These are phyloP conservation scores for Fomitopsis palustris DNA, from an alignment of 1,284 basidiomycete species.

Conservation along the genomic window DNA sequence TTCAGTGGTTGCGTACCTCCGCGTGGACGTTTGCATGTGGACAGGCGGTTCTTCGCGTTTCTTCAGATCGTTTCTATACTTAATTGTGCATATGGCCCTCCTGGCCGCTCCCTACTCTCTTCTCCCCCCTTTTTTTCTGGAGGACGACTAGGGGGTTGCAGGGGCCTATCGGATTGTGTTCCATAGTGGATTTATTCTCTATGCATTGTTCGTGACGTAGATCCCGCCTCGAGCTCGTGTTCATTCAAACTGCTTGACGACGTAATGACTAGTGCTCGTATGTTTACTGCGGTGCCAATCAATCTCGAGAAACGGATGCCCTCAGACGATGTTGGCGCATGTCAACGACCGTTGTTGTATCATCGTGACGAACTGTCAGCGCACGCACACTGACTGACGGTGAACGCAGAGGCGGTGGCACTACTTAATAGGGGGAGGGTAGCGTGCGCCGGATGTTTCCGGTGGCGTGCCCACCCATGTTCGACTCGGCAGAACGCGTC, in stretches of 20 bases:
- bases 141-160: constrained; percentile 5
- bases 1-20: not conserved
- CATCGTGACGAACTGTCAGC: too few species aligned
- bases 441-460: not conserved
- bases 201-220: not conserved
- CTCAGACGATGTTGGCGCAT: not conserved
- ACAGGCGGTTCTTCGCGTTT: not conserved
- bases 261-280: not conserved
- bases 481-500: constrained; percentile 24
- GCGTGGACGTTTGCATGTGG: not conserved
- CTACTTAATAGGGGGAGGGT: not conserved
- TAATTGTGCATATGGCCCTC: not conserved
- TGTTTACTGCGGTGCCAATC: not conserved
- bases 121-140: not conserved
- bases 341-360: too few species aligned
- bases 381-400: too few species aligned
- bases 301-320: too few species aligned
- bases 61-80: not conserved
- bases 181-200: not conserved
- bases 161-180: not conserved
- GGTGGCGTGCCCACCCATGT: constrained; percentile 12
- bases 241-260: not conserved
- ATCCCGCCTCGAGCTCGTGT: too few species aligned
- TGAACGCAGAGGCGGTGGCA: not conserved
- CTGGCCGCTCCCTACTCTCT: not conserved